Conservation (phyloP, 331 rosid genomes). For the Dryas integrifolia region DNA sequence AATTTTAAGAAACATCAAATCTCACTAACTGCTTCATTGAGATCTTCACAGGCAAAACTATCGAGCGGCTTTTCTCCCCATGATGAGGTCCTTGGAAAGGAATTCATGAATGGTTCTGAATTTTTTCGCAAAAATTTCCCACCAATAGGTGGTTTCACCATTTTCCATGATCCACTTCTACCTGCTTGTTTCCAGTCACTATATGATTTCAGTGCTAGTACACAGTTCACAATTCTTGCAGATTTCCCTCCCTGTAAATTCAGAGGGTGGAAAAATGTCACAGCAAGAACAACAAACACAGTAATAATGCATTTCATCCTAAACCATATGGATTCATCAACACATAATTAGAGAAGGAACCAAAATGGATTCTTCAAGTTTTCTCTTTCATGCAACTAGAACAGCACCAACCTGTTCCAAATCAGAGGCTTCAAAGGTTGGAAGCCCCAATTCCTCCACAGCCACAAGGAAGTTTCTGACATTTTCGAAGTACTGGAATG, state of each 20-base stretch:
- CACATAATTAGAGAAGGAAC: no score
- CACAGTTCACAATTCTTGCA: slow-evolving; percentile 72
- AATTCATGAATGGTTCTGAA: slow-evolving; percentile 61
- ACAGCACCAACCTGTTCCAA: slow-evolving; percentile 60
- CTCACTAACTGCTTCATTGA: slow-evolving; percentile 57
- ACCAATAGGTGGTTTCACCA: slow-evolving; percentile 44
- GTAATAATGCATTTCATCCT: no score
- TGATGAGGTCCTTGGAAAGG: slow-evolving; percentile 44
- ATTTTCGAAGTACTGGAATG: slow-evolving; percentile 79
- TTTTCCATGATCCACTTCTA: slow-evolving; percentile 66
- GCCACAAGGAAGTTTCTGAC: slow-evolving; percentile 80
- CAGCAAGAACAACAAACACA: background rate
- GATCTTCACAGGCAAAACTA: slow-evolving; percentile 43
- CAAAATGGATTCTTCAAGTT: background rate
- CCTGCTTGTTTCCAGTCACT: slow-evolving; percentile 68
- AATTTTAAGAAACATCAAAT: slow-evolving; percentile 20
- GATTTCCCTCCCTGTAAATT: slow-evolving; percentile 76
- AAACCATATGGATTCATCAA: no score
- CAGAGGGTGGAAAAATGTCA: slow-evolving; percentile 9
- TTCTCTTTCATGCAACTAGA: background rate
- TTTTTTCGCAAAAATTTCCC: slow-evolving; percentile 50
- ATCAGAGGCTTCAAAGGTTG: slow-evolving; percentile 84
- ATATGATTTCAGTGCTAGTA: slow-evolving; percentile 72
- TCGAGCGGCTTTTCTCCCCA: slow-evolving; percentile 42
- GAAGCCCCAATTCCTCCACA: slow-evolving; percentile 74